Evolutionary conservation across 257 asterid species (phyloP).

Genomic region (Capsicum baccatum): DNA sequence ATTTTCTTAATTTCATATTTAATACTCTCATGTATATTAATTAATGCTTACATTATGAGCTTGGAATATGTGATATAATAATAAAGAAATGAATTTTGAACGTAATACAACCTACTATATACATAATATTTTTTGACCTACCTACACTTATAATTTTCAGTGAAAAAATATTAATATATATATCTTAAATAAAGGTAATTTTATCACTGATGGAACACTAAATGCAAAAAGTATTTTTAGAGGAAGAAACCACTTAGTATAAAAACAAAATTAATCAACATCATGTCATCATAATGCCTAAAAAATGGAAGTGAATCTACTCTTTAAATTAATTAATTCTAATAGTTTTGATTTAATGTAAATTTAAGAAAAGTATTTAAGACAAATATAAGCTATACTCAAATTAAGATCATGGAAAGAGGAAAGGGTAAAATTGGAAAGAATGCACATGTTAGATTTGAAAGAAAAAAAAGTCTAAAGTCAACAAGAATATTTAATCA

Average conservation of each 20-base stretch:
- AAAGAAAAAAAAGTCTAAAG: slow-evolving; percentile 39
- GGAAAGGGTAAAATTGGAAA: slow-evolving; percentile 28
- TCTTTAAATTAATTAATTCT: neutral
- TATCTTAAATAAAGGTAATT: too few species aligned
- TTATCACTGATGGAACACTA: neutral
- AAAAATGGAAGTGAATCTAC: neutral
- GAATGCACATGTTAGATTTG: slow-evolving; percentile 36
- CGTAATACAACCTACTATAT: neutral
- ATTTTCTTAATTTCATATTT: neutral
- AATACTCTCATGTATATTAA: neutral
- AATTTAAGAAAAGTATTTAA: slow-evolving; percentile 9
- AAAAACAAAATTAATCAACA: neutral
- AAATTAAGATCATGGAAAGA: slow-evolving; percentile 5
- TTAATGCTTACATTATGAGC: neutral
- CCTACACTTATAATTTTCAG: neutral
- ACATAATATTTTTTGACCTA: neutral
- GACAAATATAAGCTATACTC: neutral
- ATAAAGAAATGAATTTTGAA: neutral
- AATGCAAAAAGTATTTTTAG: neutral
- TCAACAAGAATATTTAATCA: slow-evolving; percentile 42
- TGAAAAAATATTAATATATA: neutral
- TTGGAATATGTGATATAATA: neutral
- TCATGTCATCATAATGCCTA: neutral
- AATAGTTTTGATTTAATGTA: neutral
- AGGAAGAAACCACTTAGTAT: neutral